Evolutionary conservation across 805 yeast species (phyloP).

Genomic region (Helenozyma rhizophorensis): DNA sequence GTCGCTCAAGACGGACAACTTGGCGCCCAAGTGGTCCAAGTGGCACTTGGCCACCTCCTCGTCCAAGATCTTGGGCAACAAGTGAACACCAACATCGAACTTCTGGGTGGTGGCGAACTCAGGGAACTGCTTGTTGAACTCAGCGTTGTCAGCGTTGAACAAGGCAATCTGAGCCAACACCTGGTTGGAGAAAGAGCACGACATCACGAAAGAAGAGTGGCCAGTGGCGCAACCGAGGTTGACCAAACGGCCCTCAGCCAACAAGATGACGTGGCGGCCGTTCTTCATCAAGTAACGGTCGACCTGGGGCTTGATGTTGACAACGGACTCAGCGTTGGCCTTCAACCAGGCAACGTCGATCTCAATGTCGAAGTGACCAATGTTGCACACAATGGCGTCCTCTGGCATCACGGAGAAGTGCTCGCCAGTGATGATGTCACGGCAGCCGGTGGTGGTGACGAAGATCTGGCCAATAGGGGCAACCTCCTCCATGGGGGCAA

Average conservation of each 20-base stretch:
- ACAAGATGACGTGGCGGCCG: constrained; percentile 91
- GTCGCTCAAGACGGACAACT: constrained; percentile 67
- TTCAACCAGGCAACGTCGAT: constrained; percentile 99
- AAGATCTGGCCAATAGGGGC: constrained; percentile 92
- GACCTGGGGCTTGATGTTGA: constrained; percentile 98
- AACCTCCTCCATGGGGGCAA: constrained; percentile 91
- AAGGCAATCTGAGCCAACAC: constrained; percentile 86
- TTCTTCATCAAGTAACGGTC: constrained; percentile 88
- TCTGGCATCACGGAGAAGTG: constrained; percentile 95
- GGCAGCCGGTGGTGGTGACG: constrained; percentile 99
- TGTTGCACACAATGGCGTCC: constrained; percentile 99
- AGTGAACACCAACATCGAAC: constrained; percentile 89
- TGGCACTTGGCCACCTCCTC: constrained; percentile 98
- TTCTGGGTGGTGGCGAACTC: constrained; percentile 93
- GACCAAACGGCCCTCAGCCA: constrained; percentile 99
- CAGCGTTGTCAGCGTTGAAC: constrained; percentile 80
- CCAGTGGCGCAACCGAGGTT: constrained; percentile 99
- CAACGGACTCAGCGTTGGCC: constrained; percentile 87
- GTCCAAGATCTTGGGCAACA: constrained; percentile 95
- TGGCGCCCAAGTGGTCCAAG: constrained; percentile 90
- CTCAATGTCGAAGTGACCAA: constrained; percentile 99
- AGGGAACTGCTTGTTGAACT: constrained; percentile 73
- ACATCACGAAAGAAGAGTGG: constrained; percentile 98
- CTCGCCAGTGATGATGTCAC: constrained; percentile 89
- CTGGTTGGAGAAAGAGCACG: constrained; percentile 99